phyloP scores from a whole-genome alignment of 495 filamentous ascomycete species.

The Penicillium egyptiacum region DNA sequence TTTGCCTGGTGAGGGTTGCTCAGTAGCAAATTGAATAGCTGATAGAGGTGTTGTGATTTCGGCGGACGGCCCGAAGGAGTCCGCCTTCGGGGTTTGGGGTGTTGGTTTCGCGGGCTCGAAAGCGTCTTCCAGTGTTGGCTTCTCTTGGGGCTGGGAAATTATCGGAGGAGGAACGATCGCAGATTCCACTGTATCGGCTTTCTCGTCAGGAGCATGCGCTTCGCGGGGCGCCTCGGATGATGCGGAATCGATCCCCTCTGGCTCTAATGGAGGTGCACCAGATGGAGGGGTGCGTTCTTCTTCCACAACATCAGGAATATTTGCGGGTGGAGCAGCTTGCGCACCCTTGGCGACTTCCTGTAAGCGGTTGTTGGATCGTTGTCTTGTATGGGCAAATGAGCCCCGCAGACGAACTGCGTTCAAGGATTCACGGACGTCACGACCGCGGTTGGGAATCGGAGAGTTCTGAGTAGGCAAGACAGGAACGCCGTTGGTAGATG shows the following conservation, averaged over 20 bases:
- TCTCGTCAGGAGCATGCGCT: neutral
- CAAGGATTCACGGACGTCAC: conserved; percentile 87
- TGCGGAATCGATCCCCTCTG: conserved; percentile 37
- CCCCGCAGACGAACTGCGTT: conserved; percentile 84
- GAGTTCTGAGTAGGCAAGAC: conserved; percentile 84
- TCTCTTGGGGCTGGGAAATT: conserved; percentile 39
- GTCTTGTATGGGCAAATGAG: conserved; percentile 63
- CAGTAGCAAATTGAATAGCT: conserved; percentile 56
- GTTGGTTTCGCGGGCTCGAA: conserved; percentile 50
- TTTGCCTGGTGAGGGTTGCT: conserved; percentile 76
- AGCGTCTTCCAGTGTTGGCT: conserved; percentile 37
- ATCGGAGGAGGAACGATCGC: conserved; percentile 24
- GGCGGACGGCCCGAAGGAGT: conserved; percentile 25
- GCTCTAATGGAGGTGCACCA: conserved; percentile 36
- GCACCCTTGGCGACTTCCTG: conserved; percentile 57
- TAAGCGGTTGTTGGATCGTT: conserved; percentile 53
- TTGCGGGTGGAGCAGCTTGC: conserved; percentile 48
- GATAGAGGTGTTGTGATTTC: conserved; percentile 42
- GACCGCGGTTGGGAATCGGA: conserved; percentile 83
- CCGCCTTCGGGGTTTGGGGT: conserved; percentile 39
- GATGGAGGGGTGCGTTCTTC: conserved; percentile 36
- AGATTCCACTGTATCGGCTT: conserved; percentile 24
- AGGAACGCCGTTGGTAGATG: conserved; percentile 75
- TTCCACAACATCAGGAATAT: conserved; percentile 65
- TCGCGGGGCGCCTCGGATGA: conserved; percentile 26